Conservation (phyloP, 495 filamentous ascomycete species). For the Clohesyomyces aquaticus region DNA sequence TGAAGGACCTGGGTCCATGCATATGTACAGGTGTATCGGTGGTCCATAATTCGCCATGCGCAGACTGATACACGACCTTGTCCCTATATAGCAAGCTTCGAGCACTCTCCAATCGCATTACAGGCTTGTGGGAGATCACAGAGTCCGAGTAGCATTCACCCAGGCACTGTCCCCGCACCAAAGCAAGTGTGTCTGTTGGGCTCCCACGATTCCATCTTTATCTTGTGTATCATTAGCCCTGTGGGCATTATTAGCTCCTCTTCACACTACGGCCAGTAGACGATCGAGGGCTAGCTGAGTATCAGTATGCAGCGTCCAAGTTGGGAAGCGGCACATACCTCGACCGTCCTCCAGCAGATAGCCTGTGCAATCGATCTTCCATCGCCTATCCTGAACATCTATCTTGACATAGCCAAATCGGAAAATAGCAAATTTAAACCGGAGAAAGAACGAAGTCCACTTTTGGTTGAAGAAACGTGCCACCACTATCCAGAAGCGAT, state of each 20-base stretch:
- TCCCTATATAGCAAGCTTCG: too few species aligned
- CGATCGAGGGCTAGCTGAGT: conserved; percentile 23
- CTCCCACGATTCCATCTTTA: too few species aligned
- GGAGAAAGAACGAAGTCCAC: conserved; percentile 35
- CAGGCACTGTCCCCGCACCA: too few species aligned
- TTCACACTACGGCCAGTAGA: conserved; percentile 7
- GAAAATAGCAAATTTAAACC: conserved; percentile 31
- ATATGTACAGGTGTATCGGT: too few species aligned
- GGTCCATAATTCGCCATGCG: too few species aligned
- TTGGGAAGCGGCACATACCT: conserved; percentile 15
- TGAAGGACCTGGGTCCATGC: too few species aligned
- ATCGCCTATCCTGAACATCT: conserved; percentile 19
- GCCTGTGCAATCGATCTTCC: conserved; percentile 37
- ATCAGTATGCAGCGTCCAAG: neutral
- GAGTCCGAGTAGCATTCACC: too few species aligned
- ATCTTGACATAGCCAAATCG: conserved; percentile 27
- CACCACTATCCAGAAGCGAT: conserved; percentile 15
- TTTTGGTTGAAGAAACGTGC: conserved; percentile 30
- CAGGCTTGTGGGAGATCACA: too few species aligned
- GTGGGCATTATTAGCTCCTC: neutral
- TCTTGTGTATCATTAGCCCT: too few species aligned
- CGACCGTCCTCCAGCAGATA: conserved; percentile 30
- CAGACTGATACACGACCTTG: too few species aligned
- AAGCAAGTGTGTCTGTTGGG: too few species aligned
- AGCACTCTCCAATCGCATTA: too few species aligned